Conservation (phyloP, 139 green algal genomes). For the Coccomyxa sp. region DNA sequence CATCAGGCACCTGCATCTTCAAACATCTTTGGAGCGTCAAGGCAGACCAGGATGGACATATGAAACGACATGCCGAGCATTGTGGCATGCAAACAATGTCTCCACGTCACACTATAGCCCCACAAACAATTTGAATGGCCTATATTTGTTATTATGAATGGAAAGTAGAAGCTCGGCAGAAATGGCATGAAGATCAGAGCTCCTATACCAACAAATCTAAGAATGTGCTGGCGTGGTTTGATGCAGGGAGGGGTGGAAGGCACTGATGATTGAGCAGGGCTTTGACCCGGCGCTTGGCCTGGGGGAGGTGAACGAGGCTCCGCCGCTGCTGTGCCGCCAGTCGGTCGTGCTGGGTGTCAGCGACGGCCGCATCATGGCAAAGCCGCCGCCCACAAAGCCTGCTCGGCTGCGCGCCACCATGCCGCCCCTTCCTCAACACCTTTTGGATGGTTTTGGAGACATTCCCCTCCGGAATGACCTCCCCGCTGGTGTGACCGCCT, state of each 20-base stretch:
- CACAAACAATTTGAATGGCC: not conserved
- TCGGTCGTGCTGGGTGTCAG: slow-evolving; percentile 4
- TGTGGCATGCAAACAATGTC: not conserved
- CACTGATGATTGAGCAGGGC: slow-evolving; percentile 6
- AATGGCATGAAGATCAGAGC: too few species aligned
- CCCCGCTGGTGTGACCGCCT: too few species aligned
- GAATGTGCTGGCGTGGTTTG: not conserved
- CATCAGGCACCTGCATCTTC: too few species aligned
- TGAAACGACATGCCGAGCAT: not conserved
- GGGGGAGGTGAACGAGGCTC: not conserved
- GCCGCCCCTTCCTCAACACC: not conserved
- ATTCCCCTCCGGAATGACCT: slow-evolving; percentile 3
- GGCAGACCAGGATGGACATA: too few species aligned
- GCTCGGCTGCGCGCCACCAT: not conserved
- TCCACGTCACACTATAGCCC: not conserved
- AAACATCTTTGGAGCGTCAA: too few species aligned
- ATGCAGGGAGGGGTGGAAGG: slow-evolving; percentile 5
- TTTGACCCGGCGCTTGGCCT: not conserved
- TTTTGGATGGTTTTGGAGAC: not conserved
- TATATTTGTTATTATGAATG: too few species aligned
- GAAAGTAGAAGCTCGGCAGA: too few species aligned
- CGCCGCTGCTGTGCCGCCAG: not conserved
- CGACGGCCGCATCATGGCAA: not conserved
- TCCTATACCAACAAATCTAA: too few species aligned
- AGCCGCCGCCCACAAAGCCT: not conserved